A percentile compares a stretch with the other conserved stretches of the same genome.
These are phyloP conservation scores for Tricholoma terreum DNA, from an alignment of 768 basidiomycete species.

Conservation along the genomic window DNA sequence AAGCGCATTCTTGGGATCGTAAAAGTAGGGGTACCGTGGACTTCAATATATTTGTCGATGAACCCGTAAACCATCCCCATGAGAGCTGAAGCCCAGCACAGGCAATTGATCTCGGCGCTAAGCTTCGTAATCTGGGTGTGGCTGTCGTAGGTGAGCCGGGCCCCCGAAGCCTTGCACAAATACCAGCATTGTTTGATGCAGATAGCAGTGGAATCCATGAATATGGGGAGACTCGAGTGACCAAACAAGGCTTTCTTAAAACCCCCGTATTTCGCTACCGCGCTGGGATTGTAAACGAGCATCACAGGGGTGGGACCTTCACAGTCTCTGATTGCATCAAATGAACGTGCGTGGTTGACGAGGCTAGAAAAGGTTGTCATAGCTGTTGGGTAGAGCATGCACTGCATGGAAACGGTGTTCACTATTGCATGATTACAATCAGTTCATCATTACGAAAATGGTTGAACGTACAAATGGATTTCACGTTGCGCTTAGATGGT, in stretches of 20 bases:
- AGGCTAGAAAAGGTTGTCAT: too few species aligned
- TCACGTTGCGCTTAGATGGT: too few species aligned
- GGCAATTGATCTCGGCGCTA: not conserved
- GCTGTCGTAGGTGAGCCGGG: not conserved
- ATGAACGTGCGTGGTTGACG: too few species aligned
- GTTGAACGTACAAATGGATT: too few species aligned
- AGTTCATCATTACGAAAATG: not conserved
- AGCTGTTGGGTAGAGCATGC: too few species aligned
- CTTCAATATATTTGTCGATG: too few species aligned
- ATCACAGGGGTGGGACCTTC: too few species aligned
- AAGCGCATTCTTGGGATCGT: not conserved
- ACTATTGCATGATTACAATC: not conserved
- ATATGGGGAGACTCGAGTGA: not conserved
- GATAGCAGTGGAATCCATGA: not conserved
- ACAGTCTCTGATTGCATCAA: too few species aligned
- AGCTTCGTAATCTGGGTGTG: not conserved
- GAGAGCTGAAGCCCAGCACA: too few species aligned
- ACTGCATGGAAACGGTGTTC: too few species aligned
- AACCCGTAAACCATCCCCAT: too few species aligned
- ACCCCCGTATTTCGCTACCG: too few species aligned
- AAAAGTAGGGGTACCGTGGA: not conserved
- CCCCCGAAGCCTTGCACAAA: not conserved
- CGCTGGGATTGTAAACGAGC: not conserved
- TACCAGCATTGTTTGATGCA: not conserved
- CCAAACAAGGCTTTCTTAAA: not conserved